phyloP scores from a whole-genome alignment of 495 filamentous ascomycete genomes.

The Trichodelitschia bisporula region DNA sequence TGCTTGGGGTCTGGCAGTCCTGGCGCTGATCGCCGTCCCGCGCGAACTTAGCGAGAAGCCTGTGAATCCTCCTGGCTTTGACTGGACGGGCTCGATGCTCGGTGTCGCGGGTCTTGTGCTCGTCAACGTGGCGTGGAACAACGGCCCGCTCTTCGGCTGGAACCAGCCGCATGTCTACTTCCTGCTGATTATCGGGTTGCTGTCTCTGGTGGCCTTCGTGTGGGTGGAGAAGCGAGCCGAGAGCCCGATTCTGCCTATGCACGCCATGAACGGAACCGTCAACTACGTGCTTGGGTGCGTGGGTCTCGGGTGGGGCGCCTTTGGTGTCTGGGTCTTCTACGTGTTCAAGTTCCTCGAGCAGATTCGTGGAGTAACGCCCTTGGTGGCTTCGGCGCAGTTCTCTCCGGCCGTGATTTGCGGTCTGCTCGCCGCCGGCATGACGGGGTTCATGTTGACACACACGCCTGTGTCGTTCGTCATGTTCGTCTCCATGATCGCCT shows the following conservation, averaged over 20 bases:
- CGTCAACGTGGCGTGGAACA: constrained; percentile 13
- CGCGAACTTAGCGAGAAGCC: constrained; percentile 4
- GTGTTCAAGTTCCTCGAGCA: constrained; percentile 7
- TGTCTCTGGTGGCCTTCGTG: constrained; percentile 9
- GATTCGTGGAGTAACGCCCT: constrained; percentile 7
- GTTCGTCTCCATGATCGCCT: constrained; percentile 12
- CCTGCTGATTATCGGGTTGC: constrained; percentile 10
- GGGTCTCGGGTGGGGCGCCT: constrained; percentile 11
- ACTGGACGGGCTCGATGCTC: constrained; percentile 10
- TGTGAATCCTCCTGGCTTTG: constrained; percentile 5
- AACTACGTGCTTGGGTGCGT: constrained; percentile 10
- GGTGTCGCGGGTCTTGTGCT: constrained; percentile 12
- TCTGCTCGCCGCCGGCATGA: constrained; percentile 8
- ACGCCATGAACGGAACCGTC: constrained; percentile 9
- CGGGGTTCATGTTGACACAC: constrained; percentile 12
- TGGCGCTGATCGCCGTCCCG: constrained; percentile 8
- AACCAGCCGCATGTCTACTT: constrained; percentile 11
- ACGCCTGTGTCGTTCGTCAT: constrained; percentile 12
- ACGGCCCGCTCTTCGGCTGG: constrained; percentile 12
- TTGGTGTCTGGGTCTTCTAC: constrained; percentile 15
- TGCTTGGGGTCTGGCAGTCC: constrained; percentile 4
- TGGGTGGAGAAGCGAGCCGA: constrained; percentile 9
- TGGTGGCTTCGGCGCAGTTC: constrained; percentile 7
- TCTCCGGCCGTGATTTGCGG: constrained; percentile 9
- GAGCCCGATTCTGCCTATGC: constrained; percentile 10